Conservation (phyloP, 352 stramenopile genomes). For the Hyaloperonospora arabidopsidis region DNA sequence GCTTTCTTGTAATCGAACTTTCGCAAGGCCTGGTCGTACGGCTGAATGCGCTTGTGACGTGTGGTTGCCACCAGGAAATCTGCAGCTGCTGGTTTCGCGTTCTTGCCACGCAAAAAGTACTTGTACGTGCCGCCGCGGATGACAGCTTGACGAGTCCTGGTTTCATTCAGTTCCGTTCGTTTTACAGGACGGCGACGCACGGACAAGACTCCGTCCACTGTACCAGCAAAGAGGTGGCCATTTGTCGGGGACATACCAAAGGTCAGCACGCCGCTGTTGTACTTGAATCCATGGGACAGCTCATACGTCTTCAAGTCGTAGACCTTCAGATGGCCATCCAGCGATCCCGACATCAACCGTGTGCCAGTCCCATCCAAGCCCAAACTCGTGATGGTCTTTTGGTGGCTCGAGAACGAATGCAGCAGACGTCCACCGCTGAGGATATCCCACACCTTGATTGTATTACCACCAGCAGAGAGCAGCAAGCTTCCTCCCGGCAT, state of each 20-base stretch:
- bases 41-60: slow-evolving; percentile 85
- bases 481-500: slow-evolving; percentile 77
- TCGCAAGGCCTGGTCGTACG: slow-evolving; percentile 89
- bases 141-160: slow-evolving; percentile 59
- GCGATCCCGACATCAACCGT: slow-evolving; percentile 83
- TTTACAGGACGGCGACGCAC: slow-evolving; percentile 70
- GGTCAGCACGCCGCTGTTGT: slow-evolving; percentile 69
- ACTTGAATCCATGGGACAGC: slow-evolving; percentile 85
- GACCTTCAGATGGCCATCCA: slow-evolving; percentile 91
- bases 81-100: slow-evolving; percentile 56
- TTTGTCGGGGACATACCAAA: slow-evolving; percentile 83
- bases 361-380: slow-evolving; percentile 78
- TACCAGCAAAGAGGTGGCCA: slow-evolving; percentile 72
- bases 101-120: slow-evolving; percentile 86
- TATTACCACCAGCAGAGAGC: slow-evolving; percentile 82
- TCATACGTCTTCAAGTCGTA: slow-evolving; percentile 90
- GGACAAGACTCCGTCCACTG: slow-evolving; percentile 71
- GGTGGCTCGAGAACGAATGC: slow-evolving; percentile 87
- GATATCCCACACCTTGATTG: slow-evolving; percentile 91
- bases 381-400: slow-evolving; percentile 91
- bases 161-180: slow-evolving; percentile 58
- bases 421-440: slow-evolving; percentile 80
- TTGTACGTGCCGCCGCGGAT: slow-evolving; percentile 82
- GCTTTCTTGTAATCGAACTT: slow-evolving; percentile 95
- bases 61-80: slow-evolving; percentile 76